Evolutionary conservation across 192 early-diverging fungal species (phyloP).

Genomic region (Entomortierella lignicola): DNA sequence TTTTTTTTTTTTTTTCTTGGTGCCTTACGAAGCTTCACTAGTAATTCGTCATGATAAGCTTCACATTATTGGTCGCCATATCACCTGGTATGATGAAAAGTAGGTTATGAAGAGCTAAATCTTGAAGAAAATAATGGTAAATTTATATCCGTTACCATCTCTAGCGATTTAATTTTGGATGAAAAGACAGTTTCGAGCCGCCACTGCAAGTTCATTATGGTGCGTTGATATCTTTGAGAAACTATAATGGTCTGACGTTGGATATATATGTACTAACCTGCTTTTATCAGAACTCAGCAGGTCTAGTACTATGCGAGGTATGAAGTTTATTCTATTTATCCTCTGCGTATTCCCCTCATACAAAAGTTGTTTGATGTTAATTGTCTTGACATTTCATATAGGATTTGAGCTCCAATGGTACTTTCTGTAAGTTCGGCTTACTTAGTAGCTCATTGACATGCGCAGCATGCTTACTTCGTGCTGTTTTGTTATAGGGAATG

Average conservation of each 20-base stretch:
- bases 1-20: no score
- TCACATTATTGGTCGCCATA: slow-evolving; percentile 17
- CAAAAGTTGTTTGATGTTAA: neutral
- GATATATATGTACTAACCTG: no score
- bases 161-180: slow-evolving; percentile 20
- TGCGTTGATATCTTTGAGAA: neutral
- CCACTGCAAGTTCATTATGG: slow-evolving; percentile 25
- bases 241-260: no score
- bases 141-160: no score
- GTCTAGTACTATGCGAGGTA: slow-evolving; percentile 40
- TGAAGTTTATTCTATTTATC: neutral
- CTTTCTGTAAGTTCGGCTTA: slow-evolving; percentile 40
- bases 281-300: slow-evolving; percentile 21
- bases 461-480: no score
- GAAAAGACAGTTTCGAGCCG: slow-evolving; percentile 18
- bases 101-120: no score
- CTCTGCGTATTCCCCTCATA: no score
- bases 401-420: slow-evolving; percentile 72
- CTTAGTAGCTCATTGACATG: neutral
- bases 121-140: no score
- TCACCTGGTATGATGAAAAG: slow-evolving; percentile 13
- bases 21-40: slow-evolving; percentile 21
- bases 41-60: slow-evolving; percentile 3
- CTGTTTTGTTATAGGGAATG: slow-evolving; percentile 50
- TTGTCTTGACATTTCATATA: slow-evolving; percentile 10